Base-by-base conservation (phyloP, 768 basidiomycete species). In the Psilocybe cubensis region DNA sequence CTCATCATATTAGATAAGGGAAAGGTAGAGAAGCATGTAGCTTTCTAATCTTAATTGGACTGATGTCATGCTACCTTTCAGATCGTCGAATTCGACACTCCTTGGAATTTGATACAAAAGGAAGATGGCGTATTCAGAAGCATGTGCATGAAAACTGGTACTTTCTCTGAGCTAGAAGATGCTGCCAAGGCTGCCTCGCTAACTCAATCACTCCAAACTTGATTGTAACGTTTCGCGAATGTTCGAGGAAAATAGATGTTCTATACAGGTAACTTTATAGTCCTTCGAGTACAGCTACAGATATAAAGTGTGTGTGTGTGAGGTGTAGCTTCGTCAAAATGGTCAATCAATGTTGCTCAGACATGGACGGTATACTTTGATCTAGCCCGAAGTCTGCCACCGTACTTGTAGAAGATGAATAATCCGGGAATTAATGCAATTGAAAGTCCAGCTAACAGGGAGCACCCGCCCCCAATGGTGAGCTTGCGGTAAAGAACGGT, bases 1-100 rank as follows among this genome's bases (percentile, higher is more conserved):
- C 72, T 95, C 57, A 81, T 94, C 57, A 87, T 94, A 7, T 74
- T 94, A n/a, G 91, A 94, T 74, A 84, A 85, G 57, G 85, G 87
- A 66, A 68, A 75, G 68, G 81, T 81, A 60, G 41, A 72, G 3
- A 2, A 4, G 45, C 23, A 10, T 38, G 5, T 17, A 20, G 43
- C 52, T 31, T 21, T 23, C 38, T 6, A 27, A 6, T 59, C 14
- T 10, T 27, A 50, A 33, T 24, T 11, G 38, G 23, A n/a, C 40
- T 29, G 6, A 12, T 28, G 29, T 40, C 35, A n/a, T 40, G 41
- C 47, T 42, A 17, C 18, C 41, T 28, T 51, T 1, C 44, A 79
- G 79, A 70, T 89, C 45, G 81, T 73, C 9, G 87, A 89, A 68
- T 86, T 89, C 53, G 91, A 91, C 66, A 89, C 88, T 1, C 91